phyloP scores from a whole-genome alignment of 1,139 yeast species.

The Wickerhamomyces sp. region DNA sequence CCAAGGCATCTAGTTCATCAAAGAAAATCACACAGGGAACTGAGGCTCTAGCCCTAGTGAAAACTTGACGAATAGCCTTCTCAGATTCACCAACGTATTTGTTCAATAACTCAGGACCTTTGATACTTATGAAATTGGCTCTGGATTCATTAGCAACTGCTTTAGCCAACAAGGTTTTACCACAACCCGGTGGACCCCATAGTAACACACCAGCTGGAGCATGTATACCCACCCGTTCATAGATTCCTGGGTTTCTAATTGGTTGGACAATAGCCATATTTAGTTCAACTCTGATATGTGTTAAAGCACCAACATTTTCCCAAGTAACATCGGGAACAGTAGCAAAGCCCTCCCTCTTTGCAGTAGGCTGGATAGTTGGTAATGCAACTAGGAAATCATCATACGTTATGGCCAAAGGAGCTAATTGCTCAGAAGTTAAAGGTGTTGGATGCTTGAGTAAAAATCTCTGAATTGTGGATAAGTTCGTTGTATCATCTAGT shows the following conservation, averaged over 20 bases:
- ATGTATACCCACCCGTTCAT: conserved; percentile 85
- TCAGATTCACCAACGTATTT: conserved; percentile 97
- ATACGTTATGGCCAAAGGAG: conserved; percentile 66
- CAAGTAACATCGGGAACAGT: conserved; percentile 98
- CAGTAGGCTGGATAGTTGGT: conserved; percentile 95
- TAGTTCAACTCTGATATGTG: conserved; percentile 75
- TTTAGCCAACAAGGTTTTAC: conserved; percentile 91
- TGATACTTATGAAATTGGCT: conserved; percentile 90
- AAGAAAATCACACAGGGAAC: conserved; percentile 94
- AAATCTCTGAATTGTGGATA: conserved; percentile 72
- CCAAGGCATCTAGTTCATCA: conserved; percentile 94
- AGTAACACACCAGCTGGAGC: conserved; percentile 96
- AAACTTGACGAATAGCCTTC: conserved; percentile 91
- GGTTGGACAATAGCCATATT: conserved; percentile 99
- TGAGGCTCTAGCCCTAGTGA: conserved; percentile 89
- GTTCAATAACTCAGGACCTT: conserved; percentile 91
- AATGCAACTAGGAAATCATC: conserved; percentile 81
- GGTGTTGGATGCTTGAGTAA: conserved; percentile 75
- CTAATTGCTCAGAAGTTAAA: conserved; percentile 67
- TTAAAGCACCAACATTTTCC: conserved; percentile 90
- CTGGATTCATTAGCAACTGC: conserved; percentile 97
- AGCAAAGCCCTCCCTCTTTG: conserved; percentile 97
- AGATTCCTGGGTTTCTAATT: conserved; percentile 86
- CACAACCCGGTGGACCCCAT: conserved; percentile 99
- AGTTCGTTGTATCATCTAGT: no score